A percentile compares a stretch with the other conserved stretches of the same genome.
phyloP scores from a whole-genome alignment of 2,329 filamentous ascomycete genomes.

The Talaromyces albobiverticillius region DNA sequence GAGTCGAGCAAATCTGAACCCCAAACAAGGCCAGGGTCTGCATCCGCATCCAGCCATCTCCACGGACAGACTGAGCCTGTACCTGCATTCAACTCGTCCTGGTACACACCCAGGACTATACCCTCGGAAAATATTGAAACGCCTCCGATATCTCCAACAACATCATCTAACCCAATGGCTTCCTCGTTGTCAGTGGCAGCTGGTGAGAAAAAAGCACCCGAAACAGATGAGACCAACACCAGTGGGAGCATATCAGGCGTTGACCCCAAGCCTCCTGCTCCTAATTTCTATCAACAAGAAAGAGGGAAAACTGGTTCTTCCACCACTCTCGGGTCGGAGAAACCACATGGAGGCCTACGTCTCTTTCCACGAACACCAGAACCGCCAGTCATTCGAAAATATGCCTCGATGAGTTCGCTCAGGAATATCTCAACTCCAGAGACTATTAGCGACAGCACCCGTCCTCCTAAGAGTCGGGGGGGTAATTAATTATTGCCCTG shows the following conservation, averaged over 20 bases:
- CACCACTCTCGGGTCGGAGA: background rate
- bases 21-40: background rate
- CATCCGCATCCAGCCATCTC: background rate
- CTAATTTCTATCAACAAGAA: background rate
- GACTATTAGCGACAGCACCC: background rate
- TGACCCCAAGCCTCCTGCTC: background rate
- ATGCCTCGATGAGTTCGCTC: constrained; percentile 5
- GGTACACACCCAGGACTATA: background rate
- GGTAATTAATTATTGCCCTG: background rate
- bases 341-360: constrained; percentile 2
- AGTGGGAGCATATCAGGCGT: background rate
- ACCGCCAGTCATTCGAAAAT: constrained; percentile 4
- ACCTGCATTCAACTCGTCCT: constrained; percentile 2
- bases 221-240: background rate
- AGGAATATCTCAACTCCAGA: background rate
- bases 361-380: constrained; percentile 11
- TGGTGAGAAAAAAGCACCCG: background rate
- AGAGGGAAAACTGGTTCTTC: background rate
- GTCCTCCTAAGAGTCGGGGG: background rate
- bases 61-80: background rate
- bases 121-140: background rate
- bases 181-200: background rate
- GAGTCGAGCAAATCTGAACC: background rate
- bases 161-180: background rate
- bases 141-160: constrained; percentile 6